Base-by-base conservation (phyloP, 2,329 filamentous ascomycete species). In the Nemania sp. region DNA sequence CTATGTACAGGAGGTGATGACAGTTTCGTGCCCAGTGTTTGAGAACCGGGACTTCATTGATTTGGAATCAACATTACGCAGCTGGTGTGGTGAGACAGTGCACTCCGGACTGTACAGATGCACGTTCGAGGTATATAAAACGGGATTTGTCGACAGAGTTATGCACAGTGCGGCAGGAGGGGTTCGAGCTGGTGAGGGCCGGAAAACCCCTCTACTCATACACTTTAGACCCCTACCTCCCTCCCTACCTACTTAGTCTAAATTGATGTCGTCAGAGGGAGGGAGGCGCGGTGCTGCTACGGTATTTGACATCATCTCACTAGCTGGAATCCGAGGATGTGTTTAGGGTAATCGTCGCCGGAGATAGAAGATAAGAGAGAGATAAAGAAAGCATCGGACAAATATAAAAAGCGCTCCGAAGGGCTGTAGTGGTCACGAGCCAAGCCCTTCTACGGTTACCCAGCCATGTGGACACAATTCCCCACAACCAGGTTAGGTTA, bases 251-350 rank as follows among this genome's bases (percentile, higher is more conserved):
- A 43, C 5, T 43, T 43, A 43, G 13, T 43, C 29, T 32, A 8
- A n/a, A 32, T 32, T 52, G 56, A 69, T 69, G 66, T 64, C 60
- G 64, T 70, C 69, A 71, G 56, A 70, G 49, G 27, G 18, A 22
- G 22, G 43, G 20, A 24, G n/a, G 43, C 43, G 20, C 6, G n/a
- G 43, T 24, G 18, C 43, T 10, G 43, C 43, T 41, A 41, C 29
- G 11, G 35, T 41, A 41, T 41, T 41, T 41, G 35, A 41, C 35
- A 41, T 41, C 7, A n/a, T n/a, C n/a, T n/a, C n/a, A n/a, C n/a
- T n/a, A n/a, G n/a, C n/a, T n/a, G n/a, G n/a, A n/a, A n/a, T n/a
- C n/a, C n/a, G n/a, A n/a, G n/a, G n/a, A n/a, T n/a, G n/a, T n/a
- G n/a, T n/a, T n/a, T n/a, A 8, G 29, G 29, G 29, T 4, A 4